Evolutionary conservation across 495 filamentous ascomycete genomes (phyloP).

Genomic region (Ramalina peruviana): DNA sequence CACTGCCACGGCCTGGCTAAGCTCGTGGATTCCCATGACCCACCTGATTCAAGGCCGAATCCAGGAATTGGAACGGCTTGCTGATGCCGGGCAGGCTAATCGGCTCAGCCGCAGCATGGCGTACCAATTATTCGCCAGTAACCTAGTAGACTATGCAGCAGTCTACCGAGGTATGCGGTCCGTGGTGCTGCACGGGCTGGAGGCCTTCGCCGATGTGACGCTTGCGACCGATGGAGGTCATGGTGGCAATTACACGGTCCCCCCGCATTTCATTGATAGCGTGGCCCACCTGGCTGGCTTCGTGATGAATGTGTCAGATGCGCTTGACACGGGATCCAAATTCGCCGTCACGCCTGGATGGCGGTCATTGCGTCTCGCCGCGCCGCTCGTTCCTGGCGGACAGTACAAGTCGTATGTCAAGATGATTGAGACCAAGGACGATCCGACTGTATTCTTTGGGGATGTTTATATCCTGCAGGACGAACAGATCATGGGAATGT

Average conservation of each 20-base stretch:
- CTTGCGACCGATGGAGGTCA: slow-evolving; percentile 24
- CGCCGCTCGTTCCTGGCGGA: slow-evolving; percentile 11
- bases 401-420: slow-evolving; percentile 28
- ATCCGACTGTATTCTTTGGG: slow-evolving; percentile 31
- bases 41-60: slow-evolving; percentile 34
- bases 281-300: slow-evolving; percentile 38
- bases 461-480: slow-evolving; percentile 41
- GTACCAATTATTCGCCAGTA: slow-evolving; percentile 51
- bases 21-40: slow-evolving; percentile 32
- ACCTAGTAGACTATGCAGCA: slow-evolving; percentile 27
- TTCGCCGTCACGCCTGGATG: slow-evolving; percentile 33
- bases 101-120: slow-evolving; percentile 41
- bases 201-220: slow-evolving; percentile 26
- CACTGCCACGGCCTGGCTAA: slow-evolving; percentile 12
- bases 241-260: slow-evolving; percentile 24
- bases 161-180: slow-evolving; percentile 28
- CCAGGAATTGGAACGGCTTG: slow-evolving; percentile 25
- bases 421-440: slow-evolving; percentile 30
- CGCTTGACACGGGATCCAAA: slow-evolving; percentile 29
- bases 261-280: slow-evolving; percentile 36
- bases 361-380: slow-evolving; percentile 24
- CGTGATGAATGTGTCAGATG: slow-evolving; percentile 38
- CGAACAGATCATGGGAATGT: slow-evolving; percentile 25
- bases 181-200: slow-evolving; percentile 22
- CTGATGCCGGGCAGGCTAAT: slow-evolving; percentile 15